Evolutionary conservation across 495 filamentous ascomycete genomes (phyloP).

Genomic region (Hypoxylon rickii): DNA sequence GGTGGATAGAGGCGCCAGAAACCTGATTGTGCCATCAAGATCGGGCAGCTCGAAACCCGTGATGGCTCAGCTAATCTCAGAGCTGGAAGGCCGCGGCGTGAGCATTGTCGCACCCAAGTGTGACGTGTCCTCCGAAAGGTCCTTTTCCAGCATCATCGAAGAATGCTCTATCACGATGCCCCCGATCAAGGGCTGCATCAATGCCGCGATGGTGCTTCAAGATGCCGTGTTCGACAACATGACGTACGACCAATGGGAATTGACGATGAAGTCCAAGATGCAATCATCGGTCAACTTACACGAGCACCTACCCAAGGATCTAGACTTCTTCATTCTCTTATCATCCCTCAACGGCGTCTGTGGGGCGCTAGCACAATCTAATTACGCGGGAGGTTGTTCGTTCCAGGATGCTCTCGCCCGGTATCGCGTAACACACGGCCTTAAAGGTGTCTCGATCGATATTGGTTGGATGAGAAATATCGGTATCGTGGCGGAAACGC

Average conservation of each 20-base stretch:
- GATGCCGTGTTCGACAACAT: conserved; percentile 56
- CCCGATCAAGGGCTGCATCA: conserved; percentile 57
- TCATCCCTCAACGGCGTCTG: conserved; percentile 59
- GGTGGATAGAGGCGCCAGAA: conserved; percentile 54
- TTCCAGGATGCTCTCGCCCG: conserved; percentile 57
- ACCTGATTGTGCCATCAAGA: conserved; percentile 59
- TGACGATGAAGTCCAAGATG: conserved; percentile 51
- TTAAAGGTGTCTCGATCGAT: conserved; percentile 51
- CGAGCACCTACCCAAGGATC: conserved; percentile 3
- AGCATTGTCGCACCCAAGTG: conserved; percentile 41
- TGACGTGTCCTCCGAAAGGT: conserved; percentile 41
- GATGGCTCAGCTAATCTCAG: conserved; percentile 26
- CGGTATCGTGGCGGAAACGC: conserved; percentile 39
- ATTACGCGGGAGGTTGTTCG: conserved; percentile 63
- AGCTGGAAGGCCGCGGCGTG: conserved; percentile 31
- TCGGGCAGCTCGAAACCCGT: conserved; percentile 41
- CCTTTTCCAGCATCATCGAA: conserved; percentile 21
- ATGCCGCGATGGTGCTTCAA: conserved; percentile 56
- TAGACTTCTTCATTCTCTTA: conserved; percentile 52
- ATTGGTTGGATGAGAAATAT: conserved; percentile 49
- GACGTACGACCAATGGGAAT: conserved; percentile 46
- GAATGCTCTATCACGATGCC: conserved; percentile 43
- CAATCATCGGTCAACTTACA: conserved; percentile 55
- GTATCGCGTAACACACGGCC: conserved; percentile 40
- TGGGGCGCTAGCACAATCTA: conserved; percentile 57